Percentiles rank a stretch among this genome's conserved stretches.
phyloP scores from a whole-genome alignment of 2,329 filamentous ascomycete genomes.

The Fusarium bulbicola region DNA sequence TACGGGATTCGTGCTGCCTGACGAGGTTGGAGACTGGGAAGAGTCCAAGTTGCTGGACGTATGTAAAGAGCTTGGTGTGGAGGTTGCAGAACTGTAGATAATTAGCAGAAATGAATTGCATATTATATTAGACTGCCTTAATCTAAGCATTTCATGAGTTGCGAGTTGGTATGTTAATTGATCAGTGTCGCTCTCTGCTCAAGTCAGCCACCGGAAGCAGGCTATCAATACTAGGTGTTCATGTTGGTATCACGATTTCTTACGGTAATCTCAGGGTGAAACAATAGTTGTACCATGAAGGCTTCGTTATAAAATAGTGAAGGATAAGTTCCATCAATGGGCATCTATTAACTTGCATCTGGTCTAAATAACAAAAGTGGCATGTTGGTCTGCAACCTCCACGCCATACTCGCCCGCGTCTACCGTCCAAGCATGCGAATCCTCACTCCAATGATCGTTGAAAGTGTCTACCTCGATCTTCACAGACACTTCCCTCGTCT shows the following conservation, averaged over 20 bases:
- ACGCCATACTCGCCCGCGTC: background rate
- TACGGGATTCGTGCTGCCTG: conserved; percentile 51
- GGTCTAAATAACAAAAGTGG: background rate
- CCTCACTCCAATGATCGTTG: background rate
- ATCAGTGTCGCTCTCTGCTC: too few species aligned
- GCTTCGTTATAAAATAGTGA: fast-evolving
- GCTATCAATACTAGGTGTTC: fast-evolving
- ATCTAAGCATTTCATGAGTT: too few species aligned
- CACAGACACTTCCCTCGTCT: conserved; percentile 51
- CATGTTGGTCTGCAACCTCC: background rate
- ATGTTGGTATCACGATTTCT: fast-evolving
- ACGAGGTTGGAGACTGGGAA: conserved; percentile 29
- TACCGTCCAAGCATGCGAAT: background rate
- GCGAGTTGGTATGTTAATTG: too few species aligned
- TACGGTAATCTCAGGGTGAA: background rate
- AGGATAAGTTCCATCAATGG: fast-evolving
- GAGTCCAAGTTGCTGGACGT: background rate
- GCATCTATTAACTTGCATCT: background rate
- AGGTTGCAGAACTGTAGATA: background rate
- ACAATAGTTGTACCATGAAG: fast-evolving
- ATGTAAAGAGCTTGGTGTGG: background rate
- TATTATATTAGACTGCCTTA: too few species aligned
- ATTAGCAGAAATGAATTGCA: too few species aligned
- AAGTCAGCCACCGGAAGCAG: too few species aligned
- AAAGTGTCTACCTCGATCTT: background rate